phyloP scores from a whole-genome alignment of 2,329 filamentous ascomycete genomes.

The Diaporthe ilicicola region DNA sequence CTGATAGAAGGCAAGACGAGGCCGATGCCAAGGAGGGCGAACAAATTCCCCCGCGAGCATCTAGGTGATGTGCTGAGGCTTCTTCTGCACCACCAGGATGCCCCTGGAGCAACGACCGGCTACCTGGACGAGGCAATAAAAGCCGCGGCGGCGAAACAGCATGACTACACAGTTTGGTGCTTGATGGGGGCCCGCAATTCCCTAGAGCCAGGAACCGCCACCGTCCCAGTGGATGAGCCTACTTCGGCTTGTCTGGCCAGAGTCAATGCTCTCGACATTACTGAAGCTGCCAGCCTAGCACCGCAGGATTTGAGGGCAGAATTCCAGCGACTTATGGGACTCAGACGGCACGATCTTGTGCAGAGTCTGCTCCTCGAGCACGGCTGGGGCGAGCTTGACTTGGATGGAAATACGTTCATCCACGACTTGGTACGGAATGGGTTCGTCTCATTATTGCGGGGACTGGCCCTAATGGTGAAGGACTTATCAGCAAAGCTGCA shows the following conservation, averaged over 20 bases:
- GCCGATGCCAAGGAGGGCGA: background rate
- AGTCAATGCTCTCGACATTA: background rate
- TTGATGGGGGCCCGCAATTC: background rate
- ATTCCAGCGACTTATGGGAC: conserved; percentile 10
- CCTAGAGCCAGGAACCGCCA: background rate
- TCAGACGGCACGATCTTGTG: conserved; percentile 8
- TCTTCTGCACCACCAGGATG: background rate
- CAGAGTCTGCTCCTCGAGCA: background rate
- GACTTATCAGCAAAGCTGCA: background rate
- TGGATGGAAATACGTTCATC: background rate
- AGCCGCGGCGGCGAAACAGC: background rate
- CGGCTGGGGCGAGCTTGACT: conserved; percentile 3
- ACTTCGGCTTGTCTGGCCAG: background rate
- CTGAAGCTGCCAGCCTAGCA: background rate
- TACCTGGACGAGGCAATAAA: conserved; percentile 7
- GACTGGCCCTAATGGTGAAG: background rate
- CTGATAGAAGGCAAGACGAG: background rate
- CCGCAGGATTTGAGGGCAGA: background rate
- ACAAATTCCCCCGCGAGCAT: background rate
- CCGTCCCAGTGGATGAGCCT: background rate
- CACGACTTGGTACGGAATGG: conserved; percentile 1
- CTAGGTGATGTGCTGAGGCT: conserved; percentile 1
- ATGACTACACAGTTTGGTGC: too few species aligned
- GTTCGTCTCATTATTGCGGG: background rate
- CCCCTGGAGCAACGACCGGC: background rate